Base-by-base conservation (phyloP, 768 basidiomycete species). In the Mycena maculata region DNA sequence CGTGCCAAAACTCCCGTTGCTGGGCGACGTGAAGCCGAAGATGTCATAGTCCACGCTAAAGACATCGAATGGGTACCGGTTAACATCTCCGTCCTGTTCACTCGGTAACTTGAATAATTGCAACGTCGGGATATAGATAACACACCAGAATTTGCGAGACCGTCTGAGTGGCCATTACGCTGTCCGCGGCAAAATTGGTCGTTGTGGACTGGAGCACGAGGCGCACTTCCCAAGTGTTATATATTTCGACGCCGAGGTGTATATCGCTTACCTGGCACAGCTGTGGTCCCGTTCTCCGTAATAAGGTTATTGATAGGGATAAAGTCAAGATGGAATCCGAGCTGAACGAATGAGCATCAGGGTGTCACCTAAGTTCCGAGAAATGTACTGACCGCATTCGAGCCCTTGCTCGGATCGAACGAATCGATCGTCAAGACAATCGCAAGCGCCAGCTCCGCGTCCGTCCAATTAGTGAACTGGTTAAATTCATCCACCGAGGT, bases 11-110 rank as follows among this genome's bases (percentile, higher is more conserved):
- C 25, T 28, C 1, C 2, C 39, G 27, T 50, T 50, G n/a, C 31
- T 22, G 8, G 64, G 45, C 16, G 48, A 65, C 1, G 57, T n/a
- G 31, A 59, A 65, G 4, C 56, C 63, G 10, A 18, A 25, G 13
- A 65, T 28, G 3, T 31, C 7, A 41, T 65, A 65, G 41, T 57
- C 54, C 7, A 56, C 11, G 27, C 28, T 41, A 38, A 48, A 65
- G 25, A 58, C 22, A 18, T 65, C 63, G 55, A 65, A 58, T 6
- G 63, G 55, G 38, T 65, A 65, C 11, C 53, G 53, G 23, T 65
- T 65, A 30, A 65, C 28, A 25, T 65, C 63, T 11, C 63, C 63
- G 20, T 65, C 53, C 53, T 65, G 31, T 12, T 33, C 22, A 18
- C 22, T 36, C 36, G 18, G 36, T n/a, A 54, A 25, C 20, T n/a